Base-by-base conservation (phyloP, 179 eudicot genomes). In the Nepenthes alata region DNA sequence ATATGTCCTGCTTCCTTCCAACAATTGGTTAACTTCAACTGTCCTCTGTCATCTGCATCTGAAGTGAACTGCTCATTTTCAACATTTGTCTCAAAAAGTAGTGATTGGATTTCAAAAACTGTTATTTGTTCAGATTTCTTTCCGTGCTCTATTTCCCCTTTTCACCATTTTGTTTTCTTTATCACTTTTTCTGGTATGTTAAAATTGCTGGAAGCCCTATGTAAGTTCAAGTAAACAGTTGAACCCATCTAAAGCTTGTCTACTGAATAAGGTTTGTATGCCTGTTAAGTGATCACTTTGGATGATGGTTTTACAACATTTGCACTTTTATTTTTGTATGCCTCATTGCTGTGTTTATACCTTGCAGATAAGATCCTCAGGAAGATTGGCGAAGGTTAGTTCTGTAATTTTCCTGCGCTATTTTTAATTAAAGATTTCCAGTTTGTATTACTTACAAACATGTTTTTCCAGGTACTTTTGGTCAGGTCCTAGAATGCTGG, bases 401-500 rank as follows among this genome's bases (percentile, higher is more conserved):
- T 25, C 11, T 6, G 13, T 63, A 37, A 57, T 14, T 47, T 6
- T 48, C 11, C 16, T 36, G 45, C 6, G 2, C 10, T 59, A 8
- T 35, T 41, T 7, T 4, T 4, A 0, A 4, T 41, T 41, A 41
- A 41, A 41, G 45, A 7, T 41, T 41, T 57, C 7, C 45, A 3
- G 41, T 38, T 56, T 6, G 25, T 6, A 9, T n/a, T 61, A 37
- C n/a, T 53, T 10, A n/a, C 39, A 34, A 16, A 11, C 14, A 38
- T 39, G 67, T 25, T 48, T 54, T n/a, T 66, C 37, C 75, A 82
- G 86, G 86, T 49, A 82, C 87, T 61, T 82, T 82, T 44, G 87
- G 87, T 6, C 87, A 79, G 72, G 87, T 82, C 59, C 63, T 82
- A 47, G 87, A 82, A 65, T 79, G 87, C 60, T 82, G 83, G 83